Conservation (phyloP, 2,329 filamentous ascomycete species). For the Aureobasidium leucospermi region DNA sequence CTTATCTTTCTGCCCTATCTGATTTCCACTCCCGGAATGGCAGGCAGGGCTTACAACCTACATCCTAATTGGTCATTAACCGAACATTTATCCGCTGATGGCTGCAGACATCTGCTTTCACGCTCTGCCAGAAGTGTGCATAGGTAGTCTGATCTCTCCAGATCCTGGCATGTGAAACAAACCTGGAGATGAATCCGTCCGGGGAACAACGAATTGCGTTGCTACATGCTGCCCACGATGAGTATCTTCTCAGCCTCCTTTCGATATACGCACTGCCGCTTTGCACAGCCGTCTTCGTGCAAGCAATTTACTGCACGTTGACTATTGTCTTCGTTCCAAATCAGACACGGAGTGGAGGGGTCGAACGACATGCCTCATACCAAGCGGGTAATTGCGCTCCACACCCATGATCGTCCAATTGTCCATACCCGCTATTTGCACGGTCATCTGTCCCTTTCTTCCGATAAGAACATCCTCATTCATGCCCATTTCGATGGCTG, state of each 20-base stretch:
- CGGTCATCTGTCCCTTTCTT: background rate
- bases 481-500: background rate
- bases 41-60: background rate
- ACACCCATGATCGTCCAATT: background rate
- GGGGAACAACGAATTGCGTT: slow-evolving; percentile 1
- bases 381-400: slow-evolving; percentile 8
- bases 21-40: background rate
- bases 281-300: background rate
- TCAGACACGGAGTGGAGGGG: slow-evolving; percentile 1
- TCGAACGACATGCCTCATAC: background rate
- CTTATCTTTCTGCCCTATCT: slow-evolving; percentile 11
- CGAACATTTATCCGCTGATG: slow-evolving; percentile 9
- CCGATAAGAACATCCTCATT: background rate
- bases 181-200: slow-evolving; percentile 1
- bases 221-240: background rate
- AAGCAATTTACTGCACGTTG: background rate
- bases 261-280: background rate
- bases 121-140: background rate
- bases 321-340: background rate
- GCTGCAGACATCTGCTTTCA: background rate
- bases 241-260: background rate
- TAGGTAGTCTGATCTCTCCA: slow-evolving; percentile 7
- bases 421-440: background rate
- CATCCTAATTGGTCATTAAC: slow-evolving; percentile 5
- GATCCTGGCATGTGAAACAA: slow-evolving; percentile 10